Base-by-base conservation (phyloP, 1,139 yeast species). In the Taphrina deformans region DNA sequence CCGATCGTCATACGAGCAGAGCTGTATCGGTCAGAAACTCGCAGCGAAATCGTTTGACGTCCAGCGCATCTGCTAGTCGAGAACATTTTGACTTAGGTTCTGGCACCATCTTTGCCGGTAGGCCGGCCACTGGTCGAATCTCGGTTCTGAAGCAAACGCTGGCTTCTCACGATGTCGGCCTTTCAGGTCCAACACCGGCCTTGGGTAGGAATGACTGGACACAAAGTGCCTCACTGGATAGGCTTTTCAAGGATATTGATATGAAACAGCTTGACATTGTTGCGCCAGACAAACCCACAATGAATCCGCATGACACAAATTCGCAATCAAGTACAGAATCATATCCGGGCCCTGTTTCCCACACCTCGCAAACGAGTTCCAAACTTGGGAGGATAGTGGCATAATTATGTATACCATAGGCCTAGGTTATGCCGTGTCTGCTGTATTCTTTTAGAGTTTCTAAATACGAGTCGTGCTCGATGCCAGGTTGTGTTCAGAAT, bases 31-130 rank as follows among this genome's bases (percentile, higher is more conserved):
- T 51, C 26, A 29, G 55, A 27, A 23, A 48, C 14, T 10, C 18
- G 12, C 44, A 24, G 21, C 27, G 55, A 23, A 16, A 10, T 29
- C 55, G 55, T 4, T 21, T 51, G 41, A 44, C 21, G 6, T 51
- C 55, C 12, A 33, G 55, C 18, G 55, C 55, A 14, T 31, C 40
- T 21, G 55, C 55, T 9, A 51, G 55, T 33, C 44, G 44, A 10
- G 55, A 51, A 16, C 27, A 51, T 12, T 27, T 51, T 16, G 44
- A 31, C 12, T 12, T 48, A 10, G 53, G 29, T n/a, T 24, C 44
- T 33, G 55, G 44, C 12, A 31, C 44, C 31, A 27, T 27, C 10
- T 5, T 18, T 7, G 27, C 40, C 5, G 44, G 33, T 26, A n/a
- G 27, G 16, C 27, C 33, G 12, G 33, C 44, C 14, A 33, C 55